Evolutionary conservation across 2,329 filamentous ascomycete species (phyloP), one percentile per base, ranked within the genome.

Genomic region (Lasiodiplodia sp.): DNA sequence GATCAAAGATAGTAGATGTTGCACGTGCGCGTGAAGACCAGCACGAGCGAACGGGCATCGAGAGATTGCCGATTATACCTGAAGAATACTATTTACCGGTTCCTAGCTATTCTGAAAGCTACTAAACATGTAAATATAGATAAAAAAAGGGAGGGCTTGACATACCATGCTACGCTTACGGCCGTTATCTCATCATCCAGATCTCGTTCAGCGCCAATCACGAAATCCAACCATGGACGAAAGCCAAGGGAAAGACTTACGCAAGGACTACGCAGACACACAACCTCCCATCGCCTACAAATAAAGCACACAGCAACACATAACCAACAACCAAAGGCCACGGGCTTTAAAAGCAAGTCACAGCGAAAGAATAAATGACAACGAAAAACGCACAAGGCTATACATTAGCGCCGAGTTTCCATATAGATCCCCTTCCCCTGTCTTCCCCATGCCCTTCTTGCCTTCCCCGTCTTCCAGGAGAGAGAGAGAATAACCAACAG

Each of bases 391-490:
- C 37, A n/a, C 16, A 58, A 58, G 55, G 55, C 55, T 58, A 58
- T 58, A 58, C 55, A 58, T 58, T 58, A 58, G 55, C 55, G 55
- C 55, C 55, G n/a, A 40, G 51, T 47, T 47, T 31, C 51, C 51
- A 31, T 53, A 53, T 47, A 47, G 44, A 47, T 21, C 18, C 44
- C 44, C n/a, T 23, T 14, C 34, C 55, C 55, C 34, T n/a, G 18
- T 40, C 55, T 40, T n/a, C 23, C 25, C 28, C 11, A 53, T 25
- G 51, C 28, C 31, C 53, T 57, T 57, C 53, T 31, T 34, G 12
- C 52, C 34, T 23, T 21, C n/a, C 34, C 34, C 28, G 8, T 56
- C 52, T 56, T 16, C 23, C 52, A 56, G 52, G 25, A 56, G 53
- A 56, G 28, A 56, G 28, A 23, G 21, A 52, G 23, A 52, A 52